Conservation (phyloP, 148 eudicot genomes). For the Agrostemma githago region DNA sequence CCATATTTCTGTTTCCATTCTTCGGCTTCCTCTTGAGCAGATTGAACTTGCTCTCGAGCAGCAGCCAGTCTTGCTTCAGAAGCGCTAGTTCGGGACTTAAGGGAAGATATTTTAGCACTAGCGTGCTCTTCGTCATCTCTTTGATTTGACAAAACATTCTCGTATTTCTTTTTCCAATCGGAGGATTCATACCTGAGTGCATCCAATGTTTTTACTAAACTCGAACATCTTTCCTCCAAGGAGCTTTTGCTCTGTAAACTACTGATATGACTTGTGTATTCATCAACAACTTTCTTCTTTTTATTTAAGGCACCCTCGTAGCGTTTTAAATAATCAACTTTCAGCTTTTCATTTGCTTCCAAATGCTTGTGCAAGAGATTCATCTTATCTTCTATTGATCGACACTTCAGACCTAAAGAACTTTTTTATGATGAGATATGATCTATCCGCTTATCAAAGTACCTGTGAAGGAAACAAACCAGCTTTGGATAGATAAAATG, state of each 20-base stretch:
- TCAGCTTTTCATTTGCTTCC: slow-evolving; percentile 80
- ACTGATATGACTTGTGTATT: slow-evolving; percentile 68
- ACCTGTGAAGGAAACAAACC: too few relatives aligned
- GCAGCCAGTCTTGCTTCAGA: slow-evolving; percentile 95
- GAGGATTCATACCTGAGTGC: slow-evolving; percentile 53
- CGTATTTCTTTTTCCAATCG: slow-evolving; percentile 88
- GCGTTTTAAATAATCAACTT: slow-evolving; percentile 82
- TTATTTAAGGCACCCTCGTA: slow-evolving; percentile 83
- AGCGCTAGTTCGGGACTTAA: slow-evolving; percentile 70
- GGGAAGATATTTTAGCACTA: slow-evolving; percentile 58
- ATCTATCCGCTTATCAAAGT: slow-evolving; percentile 56
- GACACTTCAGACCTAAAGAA: slow-evolving; percentile 65
- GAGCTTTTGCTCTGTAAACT: slow-evolving; percentile 83
- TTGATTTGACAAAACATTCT: slow-evolving; percentile 52
- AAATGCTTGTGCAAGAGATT: slow-evolving; percentile 70
- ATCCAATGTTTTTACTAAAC: slow-evolving; percentile 60
- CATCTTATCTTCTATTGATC: slow-evolving; percentile 84
- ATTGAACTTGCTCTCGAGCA: slow-evolving; percentile 77
- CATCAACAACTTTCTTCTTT: slow-evolving; percentile 81
- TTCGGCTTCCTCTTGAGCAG: slow-evolving; percentile 90
- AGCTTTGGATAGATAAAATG: too few relatives aligned
- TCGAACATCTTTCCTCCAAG: slow-evolving; percentile 78
- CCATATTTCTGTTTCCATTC: slow-evolving; percentile 93
- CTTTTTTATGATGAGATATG: slow-evolving; percentile 78
- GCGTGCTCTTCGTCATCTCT: slow-evolving; percentile 73